These are phyloP conservation scores for Sporormia fimetaria DNA, from an alignment of 495 filamentous ascomycete genomes.

Conservation along the genomic window DNA sequence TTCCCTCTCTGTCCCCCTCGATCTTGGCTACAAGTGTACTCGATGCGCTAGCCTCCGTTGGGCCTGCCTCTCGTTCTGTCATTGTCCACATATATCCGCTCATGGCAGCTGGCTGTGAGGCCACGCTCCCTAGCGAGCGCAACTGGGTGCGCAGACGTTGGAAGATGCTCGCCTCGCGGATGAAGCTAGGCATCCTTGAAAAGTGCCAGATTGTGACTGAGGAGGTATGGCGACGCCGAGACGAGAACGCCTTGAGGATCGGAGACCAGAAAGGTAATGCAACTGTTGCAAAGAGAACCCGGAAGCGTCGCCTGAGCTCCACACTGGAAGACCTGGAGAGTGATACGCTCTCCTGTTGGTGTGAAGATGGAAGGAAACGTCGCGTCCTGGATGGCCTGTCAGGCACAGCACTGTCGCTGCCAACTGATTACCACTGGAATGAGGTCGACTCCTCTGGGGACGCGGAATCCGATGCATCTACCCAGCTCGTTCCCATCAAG, in stretches of 20 bases:
- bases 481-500: too few relatives aligned
- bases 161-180: conserved; percentile 48
- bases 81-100: conserved; percentile 73
- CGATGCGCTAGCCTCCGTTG: conserved; percentile 51
- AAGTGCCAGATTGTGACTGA: conserved; percentile 46
- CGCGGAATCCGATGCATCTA: too few relatives aligned
- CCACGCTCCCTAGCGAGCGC: conserved; percentile 47
- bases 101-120: conserved; percentile 61
- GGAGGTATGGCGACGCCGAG: conserved; percentile 45
- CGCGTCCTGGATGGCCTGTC: neutral
- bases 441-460: too few relatives aligned
- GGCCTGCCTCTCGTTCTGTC: conserved; percentile 49
- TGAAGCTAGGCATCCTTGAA: conserved; percentile 64
- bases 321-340: neutral
- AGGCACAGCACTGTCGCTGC: too few relatives aligned
- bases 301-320: neutral
- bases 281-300: neutral
- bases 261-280: neutral
- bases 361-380: neutral
- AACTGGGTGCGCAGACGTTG: conserved; percentile 61
- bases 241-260: conserved; percentile 25
- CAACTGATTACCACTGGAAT: too few relatives aligned
- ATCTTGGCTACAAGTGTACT: conserved; percentile 54
- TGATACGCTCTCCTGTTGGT: neutral
- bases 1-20: conserved; percentile 47